Evolutionary conservation across 2,329 filamentous ascomycete genomes (phyloP), one percentile per base, ranked within the genome.

Genomic region (Pseudodiploospora longispora): DNA sequence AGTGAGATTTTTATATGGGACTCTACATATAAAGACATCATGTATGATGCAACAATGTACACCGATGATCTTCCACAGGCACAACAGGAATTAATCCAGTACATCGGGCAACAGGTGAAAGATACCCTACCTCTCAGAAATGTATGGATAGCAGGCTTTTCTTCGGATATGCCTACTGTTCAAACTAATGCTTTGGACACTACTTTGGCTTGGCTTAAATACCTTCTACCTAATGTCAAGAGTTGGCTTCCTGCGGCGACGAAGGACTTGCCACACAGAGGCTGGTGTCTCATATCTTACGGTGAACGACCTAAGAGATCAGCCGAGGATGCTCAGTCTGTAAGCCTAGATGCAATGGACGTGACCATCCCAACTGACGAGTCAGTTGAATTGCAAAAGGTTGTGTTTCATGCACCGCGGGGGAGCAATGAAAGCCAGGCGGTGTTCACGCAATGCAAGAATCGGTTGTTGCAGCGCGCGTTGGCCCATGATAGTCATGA

Each of bases 1-100:
- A 63, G 65, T 3, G 75, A 80, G 50, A 51, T 81, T 9, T 60
- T 80, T 5, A 74, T 81, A 34, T 79, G 75, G 75, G 77, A 80
- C 48, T 45, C 61, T 2, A 50, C 56, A 1, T 59, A 63, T 6
- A 50, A 47, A 2, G 50, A 56, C 1, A 60, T 55, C 28, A 55
- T 60, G 6, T 47, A 51, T 0, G 41, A 45, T 0, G 46, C 49
- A 10, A 36, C 50, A 4, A 4, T 41, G 2, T 36, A 61, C 1
- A 57, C 65, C 41, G 50, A 51, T 1, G 63, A 69, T 10, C 61
- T 80, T 3, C 60, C 65, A 3, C 55, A 62, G 19, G 69, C 70
- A 41, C 77, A 81, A 48, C 63, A 59, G 6, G 56, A 61, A 12
- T 51, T 76, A 5, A 59, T 80, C 34, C 50, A 62, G 4, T 50